These are phyloP conservation scores for Triangularia setosa DNA, from an alignment of 2,329 filamentous ascomycete genomes.

Conservation along the genomic window DNA sequence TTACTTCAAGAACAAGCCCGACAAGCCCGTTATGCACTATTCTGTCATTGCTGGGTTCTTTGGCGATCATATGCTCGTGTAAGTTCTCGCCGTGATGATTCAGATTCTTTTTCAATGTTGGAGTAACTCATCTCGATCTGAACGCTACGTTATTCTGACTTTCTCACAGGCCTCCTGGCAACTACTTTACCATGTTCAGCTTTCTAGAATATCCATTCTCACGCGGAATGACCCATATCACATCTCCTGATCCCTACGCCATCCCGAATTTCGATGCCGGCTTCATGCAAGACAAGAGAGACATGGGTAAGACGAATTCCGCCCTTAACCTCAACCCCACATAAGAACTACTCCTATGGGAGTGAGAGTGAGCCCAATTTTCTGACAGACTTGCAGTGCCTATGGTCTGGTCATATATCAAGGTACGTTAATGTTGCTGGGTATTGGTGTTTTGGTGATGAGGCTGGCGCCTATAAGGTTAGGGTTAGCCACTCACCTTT, in stretches of 20 bases:
- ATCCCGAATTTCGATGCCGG: conserved; percentile 73
- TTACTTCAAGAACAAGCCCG: conserved; percentile 80
- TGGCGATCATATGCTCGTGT: conserved; percentile 57
- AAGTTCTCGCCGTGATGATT: too few species aligned
- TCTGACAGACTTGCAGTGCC: conserved; percentile 43
- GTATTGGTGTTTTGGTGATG: neutral
- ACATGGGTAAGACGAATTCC: conserved; percentile 53
- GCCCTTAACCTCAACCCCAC: neutral
- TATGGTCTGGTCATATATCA: conserved; percentile 82
- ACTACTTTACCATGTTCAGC: conserved; percentile 49
- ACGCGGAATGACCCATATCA: conserved; percentile 67
- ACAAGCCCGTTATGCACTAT: conserved; percentile 87
- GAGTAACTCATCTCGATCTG: too few species aligned
- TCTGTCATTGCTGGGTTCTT: conserved; percentile 68
- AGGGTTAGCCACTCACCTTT: too few species aligned
- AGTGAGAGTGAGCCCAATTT: too few species aligned
- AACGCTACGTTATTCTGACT: too few species aligned
- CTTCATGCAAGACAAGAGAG: conserved; percentile 81
- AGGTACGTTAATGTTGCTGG: conserved; percentile 31
- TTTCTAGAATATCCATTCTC: conserved; percentile 77
- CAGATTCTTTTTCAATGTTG: too few species aligned
- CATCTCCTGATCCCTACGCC: conserved; percentile 68
- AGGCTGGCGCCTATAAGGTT: too few species aligned
- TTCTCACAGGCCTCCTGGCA: neutral
- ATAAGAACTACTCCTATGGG: too few species aligned